These are phyloP conservation scores for Annulohypoxylon truncatum DNA, from an alignment of 2,329 filamentous ascomycete species.

Conservation along the genomic window DNA sequence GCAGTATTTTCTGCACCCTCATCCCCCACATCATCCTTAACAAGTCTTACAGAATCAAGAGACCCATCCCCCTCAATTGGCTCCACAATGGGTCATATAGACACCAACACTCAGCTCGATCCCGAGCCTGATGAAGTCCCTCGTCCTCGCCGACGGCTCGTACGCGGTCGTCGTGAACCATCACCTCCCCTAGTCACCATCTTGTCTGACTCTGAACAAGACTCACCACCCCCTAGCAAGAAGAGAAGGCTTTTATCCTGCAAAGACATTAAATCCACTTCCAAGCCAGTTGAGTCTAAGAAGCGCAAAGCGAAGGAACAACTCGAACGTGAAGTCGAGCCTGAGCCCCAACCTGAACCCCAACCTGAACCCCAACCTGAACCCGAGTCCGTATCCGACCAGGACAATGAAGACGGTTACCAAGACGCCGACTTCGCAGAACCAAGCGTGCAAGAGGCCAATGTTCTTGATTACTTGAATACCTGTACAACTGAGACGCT, in stretches of 20 bases:
- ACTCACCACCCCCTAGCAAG: slow-evolving; percentile 7
- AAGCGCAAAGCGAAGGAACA: slow-evolving; percentile 44
- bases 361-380: not conserved
- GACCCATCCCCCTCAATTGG: slow-evolving; percentile 28
- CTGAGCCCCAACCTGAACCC: slow-evolving; percentile 15
- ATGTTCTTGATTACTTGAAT: slow-evolving; percentile 84
- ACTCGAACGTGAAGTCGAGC: not conserved
- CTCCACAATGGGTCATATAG: not conserved
- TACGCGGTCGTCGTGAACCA: slow-evolving; percentile 42
- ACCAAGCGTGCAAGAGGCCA: slow-evolving; percentile 6
- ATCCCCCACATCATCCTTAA: slow-evolving; percentile 48
- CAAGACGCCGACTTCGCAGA: slow-evolving; percentile 1
- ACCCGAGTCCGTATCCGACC: not conserved
- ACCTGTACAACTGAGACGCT: slow-evolving; percentile 79
- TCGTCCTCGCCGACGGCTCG: slow-evolving; percentile 44
- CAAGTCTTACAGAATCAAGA: slow-evolving; percentile 43
- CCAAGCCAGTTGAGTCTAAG: not conserved
- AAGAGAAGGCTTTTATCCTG: slow-evolving; percentile 14
- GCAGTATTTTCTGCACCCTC: slow-evolving; percentile 50
- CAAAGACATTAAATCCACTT: slow-evolving; percentile 11
- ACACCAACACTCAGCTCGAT: not conserved
- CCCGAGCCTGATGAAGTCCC: slow-evolving; percentile 8
- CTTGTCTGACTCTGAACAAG: slow-evolving; percentile 30
- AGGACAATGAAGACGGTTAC: slow-evolving; percentile 7
- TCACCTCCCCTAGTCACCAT: slow-evolving; percentile 40